Conservation (phyloP, 2,329 filamentous ascomycete genomes). For the Chaetomiaceae sp. region DNA sequence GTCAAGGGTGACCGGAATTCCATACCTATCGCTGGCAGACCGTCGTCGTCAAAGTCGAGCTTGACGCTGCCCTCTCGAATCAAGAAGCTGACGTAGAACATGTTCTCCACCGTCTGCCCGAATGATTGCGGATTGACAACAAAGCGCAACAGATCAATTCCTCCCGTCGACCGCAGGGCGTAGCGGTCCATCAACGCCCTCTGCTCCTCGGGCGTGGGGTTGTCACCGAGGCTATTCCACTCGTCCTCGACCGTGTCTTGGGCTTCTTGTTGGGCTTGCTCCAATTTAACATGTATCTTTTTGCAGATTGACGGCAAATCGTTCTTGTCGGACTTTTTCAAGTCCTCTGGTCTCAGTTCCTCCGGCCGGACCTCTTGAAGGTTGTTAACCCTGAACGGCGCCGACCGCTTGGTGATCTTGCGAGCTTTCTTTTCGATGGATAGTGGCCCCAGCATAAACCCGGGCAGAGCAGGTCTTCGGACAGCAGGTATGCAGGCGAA, state of each 20-base stretch:
- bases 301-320: conserved; percentile 74
- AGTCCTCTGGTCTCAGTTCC: conserved; percentile 68
- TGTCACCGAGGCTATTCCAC: conserved; percentile 38
- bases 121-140: conserved; percentile 88
- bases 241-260: conserved; percentile 41
- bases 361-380: conserved; percentile 70
- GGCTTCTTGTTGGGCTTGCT: conserved; percentile 41
- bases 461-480: conserved; percentile 68
- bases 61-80: conserved; percentile 78
- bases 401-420: conserved; percentile 64
- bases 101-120: conserved; percentile 90
- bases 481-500: conserved; percentile 71
- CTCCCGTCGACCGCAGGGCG: conserved; percentile 62
- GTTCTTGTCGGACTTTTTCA: conserved; percentile 70
- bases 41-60: conserved; percentile 67
- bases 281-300: conserved; percentile 64
- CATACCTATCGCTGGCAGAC: conserved; percentile 76
- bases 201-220: conserved; percentile 43
- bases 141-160: conserved; percentile 78
- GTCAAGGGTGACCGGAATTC: conserved; percentile 28
- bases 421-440: conserved; percentile 82
- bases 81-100: conserved; percentile 94
- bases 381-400: conserved; percentile 63
- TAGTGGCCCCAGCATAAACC: conserved; percentile 82
- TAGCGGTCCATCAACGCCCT: conserved; percentile 57